These are phyloP conservation scores for Zygosaccharomyces siamensis DNA, from an alignment of 805 yeast species.

Conservation along the genomic window DNA sequence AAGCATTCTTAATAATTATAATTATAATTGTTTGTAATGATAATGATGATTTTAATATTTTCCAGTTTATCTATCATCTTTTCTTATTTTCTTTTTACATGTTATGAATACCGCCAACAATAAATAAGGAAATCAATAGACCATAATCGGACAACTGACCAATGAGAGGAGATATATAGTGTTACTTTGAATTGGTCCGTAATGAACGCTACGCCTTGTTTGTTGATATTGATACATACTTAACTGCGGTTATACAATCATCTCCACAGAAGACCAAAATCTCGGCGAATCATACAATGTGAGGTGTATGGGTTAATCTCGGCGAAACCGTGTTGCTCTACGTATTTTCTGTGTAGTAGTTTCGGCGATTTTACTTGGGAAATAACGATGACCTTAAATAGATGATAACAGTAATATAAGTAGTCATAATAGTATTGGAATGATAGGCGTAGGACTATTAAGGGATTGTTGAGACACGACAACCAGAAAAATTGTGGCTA, in stretches of 20 bases:
- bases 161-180: neutral
- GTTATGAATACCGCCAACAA: neutral
- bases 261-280: constrained; percentile 1
- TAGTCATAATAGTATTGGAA: neutral
- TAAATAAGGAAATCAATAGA: neutral
- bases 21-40: neutral
- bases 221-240: neutral
- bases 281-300: neutral
- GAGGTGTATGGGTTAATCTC: neutral
- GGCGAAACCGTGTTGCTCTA: neutral
- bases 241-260: neutral
- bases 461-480: neutral
- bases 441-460: neutral
- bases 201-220: neutral
- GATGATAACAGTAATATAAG: neutral
- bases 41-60: neutral
- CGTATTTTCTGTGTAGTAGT: neutral
- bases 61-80: neutral
- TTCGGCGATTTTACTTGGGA: constrained; percentile 1
- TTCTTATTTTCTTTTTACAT: neutral
- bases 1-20: neutral
- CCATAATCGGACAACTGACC: neutral
- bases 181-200: neutral
- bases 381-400: neutral
- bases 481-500: neutral